Evolutionary conservation across 2,329 filamentous ascomycete genomes (phyloP).

Genomic region (Pyricularia pennisetigena): DNA sequence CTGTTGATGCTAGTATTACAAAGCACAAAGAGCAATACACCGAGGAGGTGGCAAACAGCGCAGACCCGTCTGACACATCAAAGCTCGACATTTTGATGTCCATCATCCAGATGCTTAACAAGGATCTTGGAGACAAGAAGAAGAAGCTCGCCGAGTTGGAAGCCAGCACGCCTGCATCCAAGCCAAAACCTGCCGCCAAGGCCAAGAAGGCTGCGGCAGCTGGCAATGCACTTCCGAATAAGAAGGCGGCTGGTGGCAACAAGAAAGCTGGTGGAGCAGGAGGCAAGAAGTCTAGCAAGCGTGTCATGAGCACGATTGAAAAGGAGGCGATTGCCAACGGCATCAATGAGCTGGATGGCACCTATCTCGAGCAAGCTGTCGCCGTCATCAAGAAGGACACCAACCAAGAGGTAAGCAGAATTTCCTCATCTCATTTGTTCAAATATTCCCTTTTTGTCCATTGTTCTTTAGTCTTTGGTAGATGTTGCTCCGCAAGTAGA

Average conservation of each 20-base stretch:
- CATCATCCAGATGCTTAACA: conserved; percentile 56
- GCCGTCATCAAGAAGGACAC: conserved; percentile 84
- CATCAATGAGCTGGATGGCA: conserved; percentile 69
- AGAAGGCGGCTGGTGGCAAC: conserved; percentile 15
- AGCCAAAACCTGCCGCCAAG: conserved; percentile 46
- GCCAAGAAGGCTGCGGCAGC: conserved; percentile 26
- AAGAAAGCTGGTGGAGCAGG: conserved; percentile 31
- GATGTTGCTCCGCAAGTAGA: neutral
- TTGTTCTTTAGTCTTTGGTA: neutral
- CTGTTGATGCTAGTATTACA: conserved; percentile 41
- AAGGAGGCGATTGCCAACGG: conserved; percentile 87
- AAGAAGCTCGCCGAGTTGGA: conserved; percentile 43
- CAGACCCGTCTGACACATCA: conserved; percentile 37
- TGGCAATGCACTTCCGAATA: conserved; percentile 22
- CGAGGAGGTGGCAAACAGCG: neutral
- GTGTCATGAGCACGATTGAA: conserved; percentile 64
- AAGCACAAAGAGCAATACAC: conserved; percentile 32
- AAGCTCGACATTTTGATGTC: conserved; percentile 48
- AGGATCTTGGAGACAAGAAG: conserved; percentile 66
- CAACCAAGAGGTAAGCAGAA: conserved; percentile 57
- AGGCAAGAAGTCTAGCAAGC: conserved; percentile 40
- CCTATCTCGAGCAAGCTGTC: conserved; percentile 71
- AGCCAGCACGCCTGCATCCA: conserved; percentile 49
- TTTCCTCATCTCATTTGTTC: too few relatives aligned
- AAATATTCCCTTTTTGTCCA: conserved; percentile 16